A percentile compares a stretch with the other conserved stretches of the same genome.
phyloP scores from a whole-genome alignment of 352 stramenopile species.

The Blastocystis sp. region DNA sequence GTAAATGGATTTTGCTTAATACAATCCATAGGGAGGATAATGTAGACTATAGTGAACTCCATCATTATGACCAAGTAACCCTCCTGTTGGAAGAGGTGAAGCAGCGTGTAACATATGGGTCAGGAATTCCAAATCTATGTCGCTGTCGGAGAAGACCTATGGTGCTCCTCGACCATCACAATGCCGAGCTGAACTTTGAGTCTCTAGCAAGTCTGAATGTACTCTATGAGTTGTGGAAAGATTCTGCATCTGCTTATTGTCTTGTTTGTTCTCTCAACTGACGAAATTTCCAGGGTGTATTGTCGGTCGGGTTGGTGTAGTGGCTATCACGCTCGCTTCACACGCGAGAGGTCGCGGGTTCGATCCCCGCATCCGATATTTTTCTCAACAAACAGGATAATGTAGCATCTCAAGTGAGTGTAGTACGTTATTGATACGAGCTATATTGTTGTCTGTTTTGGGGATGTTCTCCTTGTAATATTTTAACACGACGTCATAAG shows the following conservation, averaged over 20 bases:
- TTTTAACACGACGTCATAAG: too few species aligned
- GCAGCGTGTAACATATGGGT: slow-evolving; percentile 11
- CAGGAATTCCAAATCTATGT: slow-evolving; percentile 32
- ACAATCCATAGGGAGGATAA: background rate
- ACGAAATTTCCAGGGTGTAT: background rate
- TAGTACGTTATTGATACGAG: too few species aligned
- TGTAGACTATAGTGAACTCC: slow-evolving; percentile 29
- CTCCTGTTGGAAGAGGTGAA: slow-evolving; percentile 33
- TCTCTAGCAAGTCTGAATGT: background rate
- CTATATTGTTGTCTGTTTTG: too few species aligned
- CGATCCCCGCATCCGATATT: slow-evolving; percentile 56
- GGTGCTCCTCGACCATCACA: background rate
- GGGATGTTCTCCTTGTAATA: too few species aligned
- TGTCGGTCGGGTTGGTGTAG: slow-evolving; percentile 49
- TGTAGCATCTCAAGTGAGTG: too few species aligned
- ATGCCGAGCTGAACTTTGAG: slow-evolving; percentile 10
- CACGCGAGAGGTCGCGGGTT: slow-evolving; percentile 56
- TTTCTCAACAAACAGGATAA: background rate
- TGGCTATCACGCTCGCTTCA: slow-evolving; percentile 58
- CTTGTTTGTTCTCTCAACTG: background rate
- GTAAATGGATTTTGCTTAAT: too few species aligned
- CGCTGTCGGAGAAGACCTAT: background rate
- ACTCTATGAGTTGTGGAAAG: slow-evolving; percentile 40
- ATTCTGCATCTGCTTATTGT: background rate
- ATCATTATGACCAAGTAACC: slow-evolving; percentile 30